Evolutionary conservation across 2,329 filamentous ascomycete genomes (phyloP), one percentile per base, ranked within the genome.

Genomic region (Calonectria pteridis): DNA sequence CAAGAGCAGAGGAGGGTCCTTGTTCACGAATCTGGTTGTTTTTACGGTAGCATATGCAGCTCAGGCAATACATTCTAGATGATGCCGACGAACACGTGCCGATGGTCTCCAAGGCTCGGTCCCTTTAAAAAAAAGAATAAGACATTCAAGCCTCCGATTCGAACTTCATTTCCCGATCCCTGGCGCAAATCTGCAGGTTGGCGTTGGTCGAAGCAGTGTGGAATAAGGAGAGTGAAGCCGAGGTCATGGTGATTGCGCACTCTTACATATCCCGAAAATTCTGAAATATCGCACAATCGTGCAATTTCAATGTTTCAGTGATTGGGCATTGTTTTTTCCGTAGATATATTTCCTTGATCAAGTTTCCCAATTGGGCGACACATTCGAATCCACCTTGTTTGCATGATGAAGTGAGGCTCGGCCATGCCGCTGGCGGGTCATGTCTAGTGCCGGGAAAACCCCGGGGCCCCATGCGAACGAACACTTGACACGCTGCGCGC

Each of bases 21-120:
- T 82, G 81, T 83, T 82, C 79, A 80, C 77, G 75, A 82, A 82
- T 81, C 79, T 81, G 83, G 81, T 83, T 84, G 82, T 84, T 85
- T 84, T 83, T 84, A 83, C 79, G 82, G 79, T 84, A 85, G 85
- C 83, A 85, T 83, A 80, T 81, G 79, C 81, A 81, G 80, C 79
- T 82, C 80, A 82, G 81, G 82, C 82, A 84, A 83, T 84, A 80
- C 80, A 82, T 82, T 82, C 78, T 83, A 82, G 79, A 83, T 83
- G 81, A 81, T 83, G 82, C 80, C 82, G 77, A 83, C 77, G 77
- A 79, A 77, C 58, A 72, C 69, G 72, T 77, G 77, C 75, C 76
- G 71, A 67, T 70, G 77, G 74, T 75, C 70, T 75, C 64, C 64
- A 31, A 64, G 67, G 67, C 62, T 74, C 71, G 62, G 53, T 63